These are phyloP conservation scores for Fragaria iinumae DNA, from an alignment of 306 rosid species.

Conservation along the genomic window DNA sequence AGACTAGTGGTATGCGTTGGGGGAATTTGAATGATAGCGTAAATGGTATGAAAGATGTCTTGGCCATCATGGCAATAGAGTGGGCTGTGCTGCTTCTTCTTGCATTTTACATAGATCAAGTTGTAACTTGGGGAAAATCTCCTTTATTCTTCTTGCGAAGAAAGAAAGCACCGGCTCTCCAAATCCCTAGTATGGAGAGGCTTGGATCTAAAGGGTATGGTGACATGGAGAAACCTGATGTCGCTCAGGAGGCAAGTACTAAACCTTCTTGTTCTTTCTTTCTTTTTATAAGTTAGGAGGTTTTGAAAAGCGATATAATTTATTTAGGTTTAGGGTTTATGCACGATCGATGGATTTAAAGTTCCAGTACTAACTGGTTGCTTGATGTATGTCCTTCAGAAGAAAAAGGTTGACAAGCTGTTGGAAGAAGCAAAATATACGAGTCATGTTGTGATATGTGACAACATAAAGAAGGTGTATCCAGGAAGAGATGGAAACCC, in stretches of 20 bases:
- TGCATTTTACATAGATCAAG: constrained; percentile 69
- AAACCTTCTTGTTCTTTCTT: neutral
- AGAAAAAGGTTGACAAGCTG: constrained; percentile 75
- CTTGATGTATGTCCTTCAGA: constrained; percentile 32
- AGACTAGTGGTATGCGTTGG: constrained; percentile 75
- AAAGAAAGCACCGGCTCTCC: constrained; percentile 40
- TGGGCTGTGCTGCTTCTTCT: constrained; percentile 55
- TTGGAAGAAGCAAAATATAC: constrained; percentile 47
- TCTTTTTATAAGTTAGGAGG: neutral
- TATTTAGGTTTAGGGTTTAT: neutral
- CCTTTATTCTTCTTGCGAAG: constrained; percentile 54
- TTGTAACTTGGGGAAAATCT: constrained; percentile 53
- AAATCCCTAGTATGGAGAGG: constrained; percentile 51
- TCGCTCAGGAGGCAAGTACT: constrained; percentile 57
- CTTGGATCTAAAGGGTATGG: constrained; percentile 65
- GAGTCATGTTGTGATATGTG: constrained; percentile 60
- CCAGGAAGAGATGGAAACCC: constrained; percentile 86
- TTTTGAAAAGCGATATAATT: no score
- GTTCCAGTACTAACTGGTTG: neutral
- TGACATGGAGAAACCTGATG: constrained; percentile 72
- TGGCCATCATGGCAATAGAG: constrained; percentile 62
- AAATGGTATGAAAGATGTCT: constrained; percentile 68
- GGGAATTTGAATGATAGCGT: constrained; percentile 50
- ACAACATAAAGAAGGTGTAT: constrained; percentile 70
- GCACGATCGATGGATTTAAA: neutral